Percentiles rank a stretch among this genome's conserved stretches.
Conservation (phyloP, 2,329 filamentous ascomycete species). For the Ophiostoma australiae region DNA sequence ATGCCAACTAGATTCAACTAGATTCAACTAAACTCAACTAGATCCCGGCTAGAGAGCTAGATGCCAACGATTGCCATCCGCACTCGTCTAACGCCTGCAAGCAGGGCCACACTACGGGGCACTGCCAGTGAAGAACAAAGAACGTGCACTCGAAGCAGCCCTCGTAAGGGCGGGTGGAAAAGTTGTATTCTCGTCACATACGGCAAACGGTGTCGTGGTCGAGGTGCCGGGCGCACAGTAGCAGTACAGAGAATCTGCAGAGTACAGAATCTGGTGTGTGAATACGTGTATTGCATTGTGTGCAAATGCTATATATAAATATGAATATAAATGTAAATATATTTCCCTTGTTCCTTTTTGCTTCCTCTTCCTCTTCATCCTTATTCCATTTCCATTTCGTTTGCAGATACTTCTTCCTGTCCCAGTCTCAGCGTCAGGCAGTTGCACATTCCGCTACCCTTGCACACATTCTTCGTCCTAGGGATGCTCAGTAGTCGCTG, state of each 20-base stretch:
- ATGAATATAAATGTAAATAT: background rate
- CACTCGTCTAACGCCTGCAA: background rate
- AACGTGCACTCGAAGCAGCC: background rate
- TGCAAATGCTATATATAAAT: too few species aligned
- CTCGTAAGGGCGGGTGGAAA: constrained; percentile 5
- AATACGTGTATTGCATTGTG: background rate
- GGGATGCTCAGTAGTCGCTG: background rate
- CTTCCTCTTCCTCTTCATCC: background rate
- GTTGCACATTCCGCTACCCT: background rate
- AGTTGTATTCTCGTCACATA: background rate
- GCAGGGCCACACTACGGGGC: too few species aligned
- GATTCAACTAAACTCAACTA: too few species aligned
- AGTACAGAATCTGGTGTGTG: background rate
- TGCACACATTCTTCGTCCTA: background rate
- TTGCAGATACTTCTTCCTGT: background rate
- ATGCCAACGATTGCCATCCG: background rate
- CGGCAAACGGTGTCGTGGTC: too few species aligned
- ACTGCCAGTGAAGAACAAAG: background rate
- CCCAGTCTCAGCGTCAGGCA: constrained; percentile 2
- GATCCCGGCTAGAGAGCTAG: too few species aligned
- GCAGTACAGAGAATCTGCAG: too few species aligned
- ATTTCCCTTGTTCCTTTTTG: background rate
- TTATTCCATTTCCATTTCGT: background rate
- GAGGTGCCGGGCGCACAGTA: too few species aligned
- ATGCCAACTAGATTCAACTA: background rate